Conservation (phyloP, 139 green algal genomes). For the Ettlia oleoabundans region DNA sequence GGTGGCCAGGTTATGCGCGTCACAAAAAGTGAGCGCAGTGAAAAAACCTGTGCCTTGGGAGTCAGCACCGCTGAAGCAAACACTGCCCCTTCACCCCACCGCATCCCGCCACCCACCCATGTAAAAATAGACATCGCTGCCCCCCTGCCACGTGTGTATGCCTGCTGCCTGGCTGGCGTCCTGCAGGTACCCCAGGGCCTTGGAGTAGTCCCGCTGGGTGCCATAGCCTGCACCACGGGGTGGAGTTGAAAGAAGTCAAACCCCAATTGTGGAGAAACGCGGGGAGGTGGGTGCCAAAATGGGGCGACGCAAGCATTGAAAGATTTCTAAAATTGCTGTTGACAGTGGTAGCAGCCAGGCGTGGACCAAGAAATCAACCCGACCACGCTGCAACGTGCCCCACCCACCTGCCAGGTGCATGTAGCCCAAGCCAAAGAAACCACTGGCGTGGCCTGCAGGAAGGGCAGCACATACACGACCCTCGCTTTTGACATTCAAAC, state of each 20-base stretch:
- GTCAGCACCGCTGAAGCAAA: too few relatives aligned
- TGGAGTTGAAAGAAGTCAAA: too few relatives aligned
- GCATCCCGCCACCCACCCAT: conserved; percentile 61
- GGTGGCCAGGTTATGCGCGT: background rate
- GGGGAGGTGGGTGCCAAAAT: too few relatives aligned
- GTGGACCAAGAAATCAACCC: background rate
- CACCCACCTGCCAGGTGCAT: conserved; percentile 70
- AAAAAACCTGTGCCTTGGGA: too few relatives aligned
- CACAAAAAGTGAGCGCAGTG: conserved; percentile 54
- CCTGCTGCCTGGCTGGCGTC: conserved; percentile 34
- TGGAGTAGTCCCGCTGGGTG: conserved; percentile 55
- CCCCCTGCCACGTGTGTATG: conserved; percentile 27
- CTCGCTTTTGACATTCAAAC: too few relatives aligned
- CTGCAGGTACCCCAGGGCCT: conserved; percentile 67
- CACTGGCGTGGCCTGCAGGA: conserved; percentile 67
- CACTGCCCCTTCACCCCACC: too few relatives aligned
- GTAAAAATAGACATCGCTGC: conserved; percentile 79
- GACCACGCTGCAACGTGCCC: background rate
- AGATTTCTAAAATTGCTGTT: too few relatives aligned
- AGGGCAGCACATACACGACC: too few relatives aligned
- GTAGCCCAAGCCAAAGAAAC: conserved; percentile 90
- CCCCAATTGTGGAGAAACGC: too few relatives aligned
- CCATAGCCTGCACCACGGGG: conserved; percentile 62
- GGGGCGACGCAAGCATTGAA: too few relatives aligned
- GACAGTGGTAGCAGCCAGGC: background rate